Base-by-base conservation (phyloP, 2,329 filamentous ascomycete genomes). In the Chaetomium sp. region DNA sequence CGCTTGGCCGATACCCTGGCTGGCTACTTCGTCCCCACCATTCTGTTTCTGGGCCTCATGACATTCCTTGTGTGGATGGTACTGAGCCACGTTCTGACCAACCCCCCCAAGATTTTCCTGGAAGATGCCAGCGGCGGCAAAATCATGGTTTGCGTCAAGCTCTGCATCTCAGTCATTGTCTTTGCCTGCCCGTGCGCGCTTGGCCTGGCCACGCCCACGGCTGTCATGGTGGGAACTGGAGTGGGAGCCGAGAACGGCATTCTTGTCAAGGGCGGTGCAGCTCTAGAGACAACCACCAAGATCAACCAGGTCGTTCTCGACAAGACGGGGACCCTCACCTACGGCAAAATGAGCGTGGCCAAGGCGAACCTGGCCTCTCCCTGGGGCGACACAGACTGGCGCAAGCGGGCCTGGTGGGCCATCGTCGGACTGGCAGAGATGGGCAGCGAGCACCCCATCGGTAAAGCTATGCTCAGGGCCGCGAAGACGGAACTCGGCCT, bases 221-320 rank as follows among this genome's bases (percentile, higher is more conserved):
- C 94, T 2, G 91, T 99, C 69, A 97, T 99, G 94, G 94, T 99
- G 35, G 94, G 94, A 44, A 97, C 94, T n/a, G 94, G 94, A 57
- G 85, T 96, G 36, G 94, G 94, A 50, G 94, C 94, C 2, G 89
- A 96, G 71, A 87, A 96, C 64, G 94, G 94, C 32, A 99, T 99
- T 64, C 77, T 99, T n/a, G 91, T 97, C 70, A 99, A 99, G 73
- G 92, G 94, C 53, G 94, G 94, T 54, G 91, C 89, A 42, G 91
- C 91, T 35, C 77, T 99, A 3, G 92, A 99, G 74, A 90, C 84
- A 4, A 88, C 91, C 0, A 97, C 91, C 7, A 92, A 90, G 70
- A 82, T 97, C 62, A 95, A 86, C 1, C 88, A 95, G 64, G 82
- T 97, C 19, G 88, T 97, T 12, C 82, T 97, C 27, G 92, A 97